Evolutionary conservation across 768 basidiomycete genomes (phyloP).

Genomic region (Coprinellus micaceus): DNA sequence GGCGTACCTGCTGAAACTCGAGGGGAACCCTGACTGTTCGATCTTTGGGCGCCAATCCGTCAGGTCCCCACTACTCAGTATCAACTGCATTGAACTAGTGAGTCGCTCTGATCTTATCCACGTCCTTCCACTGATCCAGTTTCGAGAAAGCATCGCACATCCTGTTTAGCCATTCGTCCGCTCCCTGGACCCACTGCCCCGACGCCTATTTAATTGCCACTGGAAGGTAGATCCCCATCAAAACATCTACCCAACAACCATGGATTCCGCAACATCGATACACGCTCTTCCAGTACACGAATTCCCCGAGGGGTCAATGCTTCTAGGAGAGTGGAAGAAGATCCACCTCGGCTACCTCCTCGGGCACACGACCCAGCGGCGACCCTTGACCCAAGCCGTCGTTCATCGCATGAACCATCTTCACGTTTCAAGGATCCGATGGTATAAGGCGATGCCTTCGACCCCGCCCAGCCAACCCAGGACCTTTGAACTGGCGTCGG

Average conservation of each 20-base stretch:
- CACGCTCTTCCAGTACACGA: constrained; percentile 2
- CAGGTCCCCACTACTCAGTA: too few relatives aligned
- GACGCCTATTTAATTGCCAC: neutral
- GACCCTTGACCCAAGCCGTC: neutral
- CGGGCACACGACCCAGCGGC: neutral
- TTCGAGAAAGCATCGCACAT: too few relatives aligned
- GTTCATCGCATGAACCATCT: neutral
- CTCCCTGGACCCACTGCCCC: neutral
- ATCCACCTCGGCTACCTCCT: neutral
- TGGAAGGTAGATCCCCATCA: neutral
- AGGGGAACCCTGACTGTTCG: too few relatives aligned
- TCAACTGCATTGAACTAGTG: too few relatives aligned
- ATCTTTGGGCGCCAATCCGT: too few relatives aligned
- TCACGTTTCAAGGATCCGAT: neutral
- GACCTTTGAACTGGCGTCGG: constrained; percentile 1
- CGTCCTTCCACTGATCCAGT: too few relatives aligned
- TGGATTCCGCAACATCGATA: neutral
- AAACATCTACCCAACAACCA: neutral
- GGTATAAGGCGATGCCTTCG: neutral
- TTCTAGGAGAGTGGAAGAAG: neutral
- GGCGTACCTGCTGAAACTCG: too few relatives aligned
- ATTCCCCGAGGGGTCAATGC: constrained; percentile 1
- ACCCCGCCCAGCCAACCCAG: neutral
- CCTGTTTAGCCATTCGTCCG: too few relatives aligned
- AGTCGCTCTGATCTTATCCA: too few relatives aligned